A percentile compares a stretch with the other conserved stretches of the same genome.
Conservation (phyloP, 176 grass and related monocot genomes). For the Rhynchospora breviuscula region DNA sequence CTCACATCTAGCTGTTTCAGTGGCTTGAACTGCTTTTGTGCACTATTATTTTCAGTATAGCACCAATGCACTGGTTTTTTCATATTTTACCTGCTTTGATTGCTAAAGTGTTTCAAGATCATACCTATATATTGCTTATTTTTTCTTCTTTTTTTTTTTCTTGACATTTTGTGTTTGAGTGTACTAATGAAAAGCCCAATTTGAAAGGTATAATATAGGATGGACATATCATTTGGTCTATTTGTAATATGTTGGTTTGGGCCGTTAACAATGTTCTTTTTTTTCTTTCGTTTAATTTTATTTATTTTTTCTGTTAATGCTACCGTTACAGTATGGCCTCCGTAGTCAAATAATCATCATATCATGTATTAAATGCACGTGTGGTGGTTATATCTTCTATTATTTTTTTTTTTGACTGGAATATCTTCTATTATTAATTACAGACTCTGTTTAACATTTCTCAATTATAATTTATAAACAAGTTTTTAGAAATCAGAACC, state of each 20-base stretch:
- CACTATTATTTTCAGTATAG: not conserved
- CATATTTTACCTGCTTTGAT: not conserved
- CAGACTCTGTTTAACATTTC: not conserved
- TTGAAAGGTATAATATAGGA: not conserved
- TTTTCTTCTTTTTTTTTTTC: not conserved
- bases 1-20: not conserved
- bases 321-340: not conserved
- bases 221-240: not conserved
- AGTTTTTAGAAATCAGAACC: not conserved
- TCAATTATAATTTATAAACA: not conserved
- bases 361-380: too few relatives aligned
- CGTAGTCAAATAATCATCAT: not conserved
- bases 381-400: not conserved
- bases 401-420: too few relatives aligned
- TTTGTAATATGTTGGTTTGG: not conserved
- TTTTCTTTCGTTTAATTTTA: not conserved
- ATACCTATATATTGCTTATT: constrained; percentile 1
- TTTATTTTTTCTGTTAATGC: not conserved
- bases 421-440: not conserved
- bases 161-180: not conserved
- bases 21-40: not conserved
- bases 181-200: constrained; percentile 3
- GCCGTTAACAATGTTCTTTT: not conserved
- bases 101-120: not conserved
- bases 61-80: not conserved